These are phyloP conservation scores for Nemania sp. DNA, from an alignment of 2,329 filamentous ascomycete species.

Conservation along the genomic window DNA sequence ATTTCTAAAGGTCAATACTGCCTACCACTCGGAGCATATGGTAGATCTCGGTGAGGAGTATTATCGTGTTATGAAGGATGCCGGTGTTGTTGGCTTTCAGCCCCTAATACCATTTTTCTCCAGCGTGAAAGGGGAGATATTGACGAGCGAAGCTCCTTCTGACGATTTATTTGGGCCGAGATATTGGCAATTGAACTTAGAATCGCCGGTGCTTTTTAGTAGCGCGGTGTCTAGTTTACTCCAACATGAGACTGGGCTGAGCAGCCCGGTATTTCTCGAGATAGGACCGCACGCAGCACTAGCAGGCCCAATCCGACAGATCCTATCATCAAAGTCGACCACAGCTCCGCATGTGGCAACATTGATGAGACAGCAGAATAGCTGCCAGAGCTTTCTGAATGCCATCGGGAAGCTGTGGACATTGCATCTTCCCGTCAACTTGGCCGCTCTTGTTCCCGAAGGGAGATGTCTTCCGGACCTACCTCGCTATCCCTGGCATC, in stretches of 20 bases:
- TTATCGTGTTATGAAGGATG: background rate
- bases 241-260: background rate
- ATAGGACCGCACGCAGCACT: conserved; percentile 34
- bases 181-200: conserved; percentile 32
- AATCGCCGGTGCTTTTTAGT: conserved; percentile 29
- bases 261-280: conserved; percentile 27
- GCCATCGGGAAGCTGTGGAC: background rate
- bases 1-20: background rate
- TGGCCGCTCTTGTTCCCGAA: background rate
- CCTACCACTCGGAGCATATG: conserved; percentile 14
- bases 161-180: background rate
- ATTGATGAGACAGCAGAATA: background rate
- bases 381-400: background rate
- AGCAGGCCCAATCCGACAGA: conserved; percentile 29
- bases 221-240: conserved; percentile 22
- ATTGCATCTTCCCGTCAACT: background rate
- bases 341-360: background rate
- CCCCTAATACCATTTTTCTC: background rate
- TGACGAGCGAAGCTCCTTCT: background rate
- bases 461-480: conserved; percentile 20
- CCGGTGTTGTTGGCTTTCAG: background rate
- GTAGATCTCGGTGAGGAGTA: conserved; percentile 1
- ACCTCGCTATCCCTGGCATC: conserved; percentile 33
- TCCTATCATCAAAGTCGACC: conserved; percentile 9
- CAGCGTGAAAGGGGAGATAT: background rate